Evolutionary conservation across 345 rosid genomes (phyloP), one percentile per base, ranked within the genome.

Genomic region (Eucalyptus coolabah): DNA sequence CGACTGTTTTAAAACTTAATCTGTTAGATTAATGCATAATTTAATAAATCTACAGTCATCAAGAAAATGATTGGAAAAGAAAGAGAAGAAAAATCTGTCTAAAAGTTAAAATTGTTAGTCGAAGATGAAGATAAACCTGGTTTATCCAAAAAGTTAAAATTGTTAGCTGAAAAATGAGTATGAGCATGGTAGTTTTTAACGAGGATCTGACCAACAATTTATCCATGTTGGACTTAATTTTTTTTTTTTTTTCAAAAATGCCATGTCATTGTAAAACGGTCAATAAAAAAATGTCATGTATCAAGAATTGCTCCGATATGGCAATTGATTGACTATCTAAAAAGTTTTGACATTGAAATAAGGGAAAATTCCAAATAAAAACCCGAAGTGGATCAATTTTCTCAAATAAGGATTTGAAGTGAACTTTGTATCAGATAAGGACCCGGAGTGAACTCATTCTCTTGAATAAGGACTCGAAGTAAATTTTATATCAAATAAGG

Each of bases 1-100:
- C 0, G 1, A 53, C 9, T 53, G 0, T 7, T 53, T 51, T 1
- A 53, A 53, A 53, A 53, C 56, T 12, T 60, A 12, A 53, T 0
- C 9, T 53, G 0, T 18, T 3, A 53, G 0, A 53, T 18, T 7
- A 18, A 53, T 53, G 9, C 1, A 0, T 17, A 1, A 18, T 53
- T 53, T 53, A 53, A 53, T 18, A 3, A 53, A 12, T 60, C 1
- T 26, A 60, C 4, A 3, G 0, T 60, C 1, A 8, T 60, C n/a
- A 60, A 60, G 67, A 60, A 60, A 60, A 60, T 60, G 7, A 60
- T 23, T 60, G 67, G n/a, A 60, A 60, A 60, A 60, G 13, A 60
- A 60, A 60, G 30, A 26, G 67, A 60, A 60, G 8, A 60, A 60
- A 60, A 60, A 60, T 12, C 7, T 28, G 8, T 60, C 7, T 12